These are phyloP conservation scores for Cyathus striatus DNA, from an alignment of 768 basidiomycete species.

Conservation along the genomic window DNA sequence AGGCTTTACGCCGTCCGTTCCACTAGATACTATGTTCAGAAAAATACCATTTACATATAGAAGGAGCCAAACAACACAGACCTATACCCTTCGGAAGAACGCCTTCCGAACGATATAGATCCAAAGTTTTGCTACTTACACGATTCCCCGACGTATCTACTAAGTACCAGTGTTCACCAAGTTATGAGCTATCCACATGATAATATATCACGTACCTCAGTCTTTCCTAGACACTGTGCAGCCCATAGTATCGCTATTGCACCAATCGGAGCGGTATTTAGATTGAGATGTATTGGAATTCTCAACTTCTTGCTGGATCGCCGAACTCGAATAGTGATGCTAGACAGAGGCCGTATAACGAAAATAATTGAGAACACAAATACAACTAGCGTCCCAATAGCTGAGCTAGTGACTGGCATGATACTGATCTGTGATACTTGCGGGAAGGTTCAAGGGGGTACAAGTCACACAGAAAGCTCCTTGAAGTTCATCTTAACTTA, in stretches of 20 bases:
- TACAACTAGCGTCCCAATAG: conserved; percentile 45
- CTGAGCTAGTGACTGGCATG: conserved; percentile 31
- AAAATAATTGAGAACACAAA: conserved; percentile 50
- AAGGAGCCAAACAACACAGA: not conserved
- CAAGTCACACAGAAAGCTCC: not conserved
- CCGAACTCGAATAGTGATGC: conserved; percentile 15
- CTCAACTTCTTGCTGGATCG: conserved; percentile 14
- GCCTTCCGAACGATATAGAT: not conserved
- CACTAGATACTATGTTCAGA: conserved; percentile 5
- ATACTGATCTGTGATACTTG: not conserved
- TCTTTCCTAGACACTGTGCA: conserved; percentile 44
- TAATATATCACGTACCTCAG: conserved; percentile 7
- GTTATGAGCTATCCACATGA: no score
- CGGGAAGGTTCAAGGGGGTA: not conserved
- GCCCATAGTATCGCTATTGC: conserved; percentile 52
- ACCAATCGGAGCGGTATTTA: conserved; percentile 50
- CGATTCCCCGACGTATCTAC: conserved; percentile 60
- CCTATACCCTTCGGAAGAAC: not conserved
- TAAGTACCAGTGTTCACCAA: no score
- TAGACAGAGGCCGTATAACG: conserved; percentile 48
- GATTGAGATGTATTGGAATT: conserved; percentile 35
- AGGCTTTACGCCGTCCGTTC: conserved; percentile 61
- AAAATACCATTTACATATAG: not conserved
- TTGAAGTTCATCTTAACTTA: not conserved
- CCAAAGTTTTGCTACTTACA: no score